Evolutionary conservation across 202 grass and related monocot species (phyloP).

Genomic region (Schoenoplectus triqueter): DNA sequence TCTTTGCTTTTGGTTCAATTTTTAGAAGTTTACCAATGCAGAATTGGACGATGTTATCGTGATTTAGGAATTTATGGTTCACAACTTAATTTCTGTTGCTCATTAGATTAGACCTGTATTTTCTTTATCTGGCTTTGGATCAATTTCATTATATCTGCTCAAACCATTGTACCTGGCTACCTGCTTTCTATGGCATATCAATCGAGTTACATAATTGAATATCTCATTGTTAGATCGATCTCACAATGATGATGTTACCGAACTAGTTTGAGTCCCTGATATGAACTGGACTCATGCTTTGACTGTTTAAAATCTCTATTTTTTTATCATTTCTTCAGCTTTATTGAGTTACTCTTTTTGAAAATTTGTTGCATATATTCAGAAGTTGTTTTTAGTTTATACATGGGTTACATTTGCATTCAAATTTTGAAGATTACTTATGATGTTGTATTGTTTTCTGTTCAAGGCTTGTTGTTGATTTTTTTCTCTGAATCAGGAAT

Average conservation of each 20-base stretch:
- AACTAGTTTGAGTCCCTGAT: not conserved
- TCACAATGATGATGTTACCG: not conserved
- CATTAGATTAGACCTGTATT: slow-evolving; percentile 1
- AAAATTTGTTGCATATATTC: not conserved
- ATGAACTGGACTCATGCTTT: not conserved
- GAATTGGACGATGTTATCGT: not conserved
- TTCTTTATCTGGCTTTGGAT: not conserved
- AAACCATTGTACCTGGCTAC: not conserved
- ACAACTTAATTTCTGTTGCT: not conserved
- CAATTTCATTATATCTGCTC: not conserved
- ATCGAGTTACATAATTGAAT: slow-evolving; percentile 12
- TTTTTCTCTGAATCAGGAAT: slow-evolving; percentile 53
- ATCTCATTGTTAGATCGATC: not conserved
- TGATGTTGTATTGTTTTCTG: not conserved
- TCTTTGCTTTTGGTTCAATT: not conserved
- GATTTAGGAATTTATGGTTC: not conserved
- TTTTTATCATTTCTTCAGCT: not conserved
- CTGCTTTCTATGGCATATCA: not conserved
- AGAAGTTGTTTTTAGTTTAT: not conserved
- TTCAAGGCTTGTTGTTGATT: not conserved
- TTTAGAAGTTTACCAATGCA: not conserved
- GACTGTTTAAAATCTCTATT: not conserved
- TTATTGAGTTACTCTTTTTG: not conserved
- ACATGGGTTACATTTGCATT: not conserved
- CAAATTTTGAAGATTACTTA: not conserved